phyloP scores from a whole-genome alignment of 192 early-diverging fungal genomes.

The Coemansia sp. region DNA sequence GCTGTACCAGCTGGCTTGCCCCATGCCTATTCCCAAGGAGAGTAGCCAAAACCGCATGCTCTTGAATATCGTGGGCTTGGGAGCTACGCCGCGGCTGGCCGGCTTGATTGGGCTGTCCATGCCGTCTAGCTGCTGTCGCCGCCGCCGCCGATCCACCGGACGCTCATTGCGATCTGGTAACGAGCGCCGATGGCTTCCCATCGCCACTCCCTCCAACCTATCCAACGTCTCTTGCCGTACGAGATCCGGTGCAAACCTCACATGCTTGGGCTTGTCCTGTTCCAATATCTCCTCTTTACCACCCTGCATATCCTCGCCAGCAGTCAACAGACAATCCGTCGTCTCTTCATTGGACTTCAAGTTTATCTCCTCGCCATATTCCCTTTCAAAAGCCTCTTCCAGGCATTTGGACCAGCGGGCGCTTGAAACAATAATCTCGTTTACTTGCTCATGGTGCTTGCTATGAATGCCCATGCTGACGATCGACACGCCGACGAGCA shows the following conservation, averaged over 20 bases:
- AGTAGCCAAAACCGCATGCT: slow-evolving; percentile 47
- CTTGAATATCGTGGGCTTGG: neutral
- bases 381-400: slow-evolving; percentile 21
- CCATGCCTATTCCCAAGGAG: slow-evolving; percentile 31
- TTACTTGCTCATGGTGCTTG: slow-evolving; percentile 19
- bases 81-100: neutral
- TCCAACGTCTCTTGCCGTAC: slow-evolving; percentile 18
- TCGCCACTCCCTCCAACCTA: slow-evolving; percentile 18
- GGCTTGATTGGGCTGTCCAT: neutral
- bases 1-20: slow-evolving; percentile 49
- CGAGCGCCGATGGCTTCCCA: neutral
- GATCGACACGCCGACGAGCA: slow-evolving; percentile 32
- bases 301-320: neutral
- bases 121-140: neutral
- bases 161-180: too few species aligned
- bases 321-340: too few species aligned
- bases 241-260: slow-evolving; percentile 25
- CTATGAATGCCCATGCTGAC: slow-evolving; percentile 44
- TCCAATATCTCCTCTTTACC: neutral
- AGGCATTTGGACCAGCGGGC: slow-evolving; percentile 42
- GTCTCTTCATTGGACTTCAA: neutral
- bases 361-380: slow-evolving; percentile 17
- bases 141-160: too few species aligned
- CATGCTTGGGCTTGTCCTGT: slow-evolving; percentile 13
- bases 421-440: slow-evolving; percentile 25